Evolutionary conservation across 768 basidiomycete genomes (phyloP), one percentile per base, ranked within the genome.

Genomic region (Xerocomus spinulosus): DNA sequence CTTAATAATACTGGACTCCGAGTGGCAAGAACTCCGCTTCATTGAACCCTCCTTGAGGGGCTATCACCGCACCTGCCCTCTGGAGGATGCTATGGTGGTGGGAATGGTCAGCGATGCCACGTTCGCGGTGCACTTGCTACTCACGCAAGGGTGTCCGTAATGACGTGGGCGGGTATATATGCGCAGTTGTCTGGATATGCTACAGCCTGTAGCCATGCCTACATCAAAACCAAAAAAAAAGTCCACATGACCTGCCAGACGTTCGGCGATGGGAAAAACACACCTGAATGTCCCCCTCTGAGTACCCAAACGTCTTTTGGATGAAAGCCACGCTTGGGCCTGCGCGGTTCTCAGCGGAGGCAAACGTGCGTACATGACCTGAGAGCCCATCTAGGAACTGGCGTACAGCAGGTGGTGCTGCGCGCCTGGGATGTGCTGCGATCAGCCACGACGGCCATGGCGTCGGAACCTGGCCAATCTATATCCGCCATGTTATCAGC

Each of bases 361-460:
- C 70, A 68, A 96, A 97, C 9, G 63, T 66, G 23, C 72, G 74
- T 17, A 94, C 86, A 59, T 83, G 81, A 5, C 57, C 67, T 5
- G 86, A 80, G 18, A 97, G 76, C 23, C 68, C 64, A 5, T 70
- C 50, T 13, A 97, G 71, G 70, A 96, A 96, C 3, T 64, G 42
- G 15, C 66, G 64, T 13, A 92, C 70, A 0, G 71, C 72, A 2
- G 63, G 57, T 0, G 76, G 50, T 4, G 79, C 65, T 24, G 84
- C 80, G 14, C 85, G 78, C 12, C 74, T 73, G 0, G 85, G 85
- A 54, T 91, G 86, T 8, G 91, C 91, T 21, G 90, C 94, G 59
- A 98, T 89, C 49, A 90, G 70, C 95, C 95, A 99, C 0, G 92
- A 94, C 13, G 93, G 90, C 95, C 95, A 99, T 0, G 95, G 95